Evolutionary conservation across 495 filamentous ascomycete genomes (phyloP).

Genomic region (Lindgomyces ingoldianus): DNA sequence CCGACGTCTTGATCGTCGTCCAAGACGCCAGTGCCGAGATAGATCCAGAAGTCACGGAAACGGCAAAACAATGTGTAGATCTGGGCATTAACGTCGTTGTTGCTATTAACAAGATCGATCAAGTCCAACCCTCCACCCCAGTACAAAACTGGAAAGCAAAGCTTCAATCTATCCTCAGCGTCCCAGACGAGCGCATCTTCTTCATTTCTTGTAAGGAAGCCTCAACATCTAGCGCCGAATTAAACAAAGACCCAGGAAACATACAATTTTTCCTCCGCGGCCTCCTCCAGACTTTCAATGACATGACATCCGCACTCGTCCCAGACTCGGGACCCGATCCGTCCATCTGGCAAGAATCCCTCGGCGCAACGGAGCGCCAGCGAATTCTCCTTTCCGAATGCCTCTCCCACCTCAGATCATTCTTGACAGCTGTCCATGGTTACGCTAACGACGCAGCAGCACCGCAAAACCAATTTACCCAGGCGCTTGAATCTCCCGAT

Average conservation of each 20-base stretch:
- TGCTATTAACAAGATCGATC: constrained; percentile 82
- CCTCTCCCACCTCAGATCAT: constrained; percentile 65
- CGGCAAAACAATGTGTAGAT: constrained; percentile 57
- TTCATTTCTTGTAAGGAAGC: constrained; percentile 67
- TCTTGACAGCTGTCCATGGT: constrained; percentile 50
- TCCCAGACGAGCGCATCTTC: constrained; percentile 54
- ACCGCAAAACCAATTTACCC: constrained; percentile 3
- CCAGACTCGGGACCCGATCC: constrained; percentile 46
- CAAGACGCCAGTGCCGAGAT: constrained; percentile 44
- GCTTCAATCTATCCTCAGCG: constrained; percentile 33
- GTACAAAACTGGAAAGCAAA: constrained; percentile 28
- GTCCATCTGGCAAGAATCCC: constrained; percentile 75
- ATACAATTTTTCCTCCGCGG: constrained; percentile 68
- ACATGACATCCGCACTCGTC: constrained; percentile 65
- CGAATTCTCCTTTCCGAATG: constrained; percentile 76
- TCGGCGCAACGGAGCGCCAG: constrained; percentile 89
- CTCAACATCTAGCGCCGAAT: constrained; percentile 8
- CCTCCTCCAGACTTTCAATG: constrained; percentile 66
- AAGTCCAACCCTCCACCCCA: constrained; percentile 45
- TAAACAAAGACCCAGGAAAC: constrained; percentile 57
- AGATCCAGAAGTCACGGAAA: constrained; percentile 60
- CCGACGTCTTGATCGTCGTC: constrained; percentile 84
- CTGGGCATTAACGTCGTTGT: constrained; percentile 64
- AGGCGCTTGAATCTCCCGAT: constrained; percentile 43
- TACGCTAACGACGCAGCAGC: background rate